phyloP scores from a whole-genome alignment of 176 grass and related monocot species.

The Aegilops longissima region DNA sequence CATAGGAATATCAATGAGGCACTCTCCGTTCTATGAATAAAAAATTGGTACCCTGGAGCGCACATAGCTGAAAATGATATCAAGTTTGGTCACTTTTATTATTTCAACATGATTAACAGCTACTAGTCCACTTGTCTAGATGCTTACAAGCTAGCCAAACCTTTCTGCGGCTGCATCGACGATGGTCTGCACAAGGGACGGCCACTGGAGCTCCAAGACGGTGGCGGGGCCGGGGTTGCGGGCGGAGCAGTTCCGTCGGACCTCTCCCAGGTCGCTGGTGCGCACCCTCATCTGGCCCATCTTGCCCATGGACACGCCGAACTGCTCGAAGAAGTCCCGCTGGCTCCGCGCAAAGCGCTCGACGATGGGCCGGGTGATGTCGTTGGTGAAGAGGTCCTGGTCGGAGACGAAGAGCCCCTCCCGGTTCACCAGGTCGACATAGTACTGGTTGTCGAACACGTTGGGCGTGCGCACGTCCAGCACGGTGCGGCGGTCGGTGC shows the following conservation, averaged over 20 bases:
- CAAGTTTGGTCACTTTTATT: neutral
- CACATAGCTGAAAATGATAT: too few species aligned
- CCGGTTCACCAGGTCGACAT: constrained; percentile 59
- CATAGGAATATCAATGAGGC: too few species aligned
- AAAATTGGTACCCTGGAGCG: too few species aligned
- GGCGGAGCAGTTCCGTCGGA: constrained; percentile 48
- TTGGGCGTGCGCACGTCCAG: constrained; percentile 56
- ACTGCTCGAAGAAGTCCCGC: constrained; percentile 48
- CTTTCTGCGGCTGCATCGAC: neutral
- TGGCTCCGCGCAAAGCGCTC: constrained; percentile 17
- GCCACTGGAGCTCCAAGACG: neutral
- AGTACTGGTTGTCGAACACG: constrained; percentile 79
- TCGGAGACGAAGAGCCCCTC: constrained; percentile 81
- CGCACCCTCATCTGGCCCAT: constrained; percentile 74
- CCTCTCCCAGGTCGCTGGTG: neutral
- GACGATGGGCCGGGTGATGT: constrained; percentile 13
- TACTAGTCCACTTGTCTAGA: neutral
- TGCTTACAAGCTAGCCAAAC: neutral
- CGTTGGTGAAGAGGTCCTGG: constrained; percentile 57
- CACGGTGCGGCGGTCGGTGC: constrained; percentile 33
- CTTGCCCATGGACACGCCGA: constrained; percentile 53
- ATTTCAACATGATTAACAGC: neutral
- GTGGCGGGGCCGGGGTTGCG: neutral
- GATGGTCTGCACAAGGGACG: too few species aligned
- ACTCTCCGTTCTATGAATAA: too few species aligned